Evolutionary conservation across 2,329 filamentous ascomycete genomes (phyloP), one percentile per base, ranked within the genome.

Genomic region (Penicillium vulpinum): DNA sequence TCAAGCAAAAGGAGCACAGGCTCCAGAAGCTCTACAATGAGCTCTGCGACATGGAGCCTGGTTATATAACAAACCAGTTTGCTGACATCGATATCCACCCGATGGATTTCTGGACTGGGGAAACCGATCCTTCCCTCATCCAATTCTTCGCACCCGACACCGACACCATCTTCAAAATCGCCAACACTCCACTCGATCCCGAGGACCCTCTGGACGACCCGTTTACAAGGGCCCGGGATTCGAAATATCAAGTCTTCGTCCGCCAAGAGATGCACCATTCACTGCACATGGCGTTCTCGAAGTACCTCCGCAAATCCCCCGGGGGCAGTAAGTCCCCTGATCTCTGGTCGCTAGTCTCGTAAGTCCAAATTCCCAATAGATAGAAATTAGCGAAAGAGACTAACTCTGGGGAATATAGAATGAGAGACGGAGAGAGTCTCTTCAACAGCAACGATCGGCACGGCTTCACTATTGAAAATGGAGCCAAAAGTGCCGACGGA

Each of bases 371-470:
- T 4, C 29, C 24, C 7, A 10, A 10, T 11, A 41, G 8, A 18
- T 22, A 6, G 5, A 22, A 9, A 21, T 26, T n/a, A 8, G 1
- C 13, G 3, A 1, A 9, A 16, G 5, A 21, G 1, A 22, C 39
- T 56, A 39, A 56, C 1, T 16, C 13, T 5, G 8, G 3, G 15
- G 4, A 50, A 51, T 22, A 9, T 31, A 51, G 51, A 13, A 24
- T 39, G 31, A 6, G 21, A 18, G 18, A 56, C 18, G 33, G 28
- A 1, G 16, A 4, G 3, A 4, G 26, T 26, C 47, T 51, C 18
- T 55, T 44, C 47, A 33, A 45, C 47, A 51, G 47, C 33, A 51
- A 44, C 13, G 53, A 56, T 26, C 26, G 13, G 22, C 33, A 56
- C 18, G 39, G 47, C n/a, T 56, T 51, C 18, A 45, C 40, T 18